A percentile compares a stretch with the other conserved stretches of the same genome.
Conservation (phyloP, 2,329 filamentous ascomycete genomes). For the Pseudogymnoascus sp. region DNA sequence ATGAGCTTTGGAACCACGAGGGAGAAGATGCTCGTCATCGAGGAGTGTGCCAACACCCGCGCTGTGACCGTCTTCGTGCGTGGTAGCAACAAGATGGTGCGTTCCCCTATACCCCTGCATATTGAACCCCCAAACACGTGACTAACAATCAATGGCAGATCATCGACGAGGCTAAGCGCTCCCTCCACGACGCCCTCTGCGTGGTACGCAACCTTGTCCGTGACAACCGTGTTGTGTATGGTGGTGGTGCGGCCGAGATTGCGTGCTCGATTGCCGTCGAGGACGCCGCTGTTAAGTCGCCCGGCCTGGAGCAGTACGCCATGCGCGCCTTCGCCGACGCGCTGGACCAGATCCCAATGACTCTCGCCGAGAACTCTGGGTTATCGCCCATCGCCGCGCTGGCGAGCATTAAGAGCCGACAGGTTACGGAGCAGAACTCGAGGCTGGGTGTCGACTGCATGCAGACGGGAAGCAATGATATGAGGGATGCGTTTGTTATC, state of each 20-base stretch:
- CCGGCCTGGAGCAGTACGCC: slow-evolving; percentile 96
- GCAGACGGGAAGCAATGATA: slow-evolving; percentile 89
- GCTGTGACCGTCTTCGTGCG: slow-evolving; percentile 94
- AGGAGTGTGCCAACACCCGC: slow-evolving; percentile 96
- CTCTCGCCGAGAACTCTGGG: slow-evolving; percentile 93
- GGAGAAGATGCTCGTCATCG: slow-evolving; percentile 99
- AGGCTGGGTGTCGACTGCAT: slow-evolving; percentile 95
- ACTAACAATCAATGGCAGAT: slow-evolving; percentile 50
- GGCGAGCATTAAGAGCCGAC: slow-evolving; percentile 89
- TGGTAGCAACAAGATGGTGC: slow-evolving; percentile 98
- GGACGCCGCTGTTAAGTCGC: slow-evolving; percentile 87
- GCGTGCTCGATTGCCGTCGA: slow-evolving; percentile 95
- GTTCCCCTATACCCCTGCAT: slow-evolving; percentile 24
- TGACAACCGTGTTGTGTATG: slow-evolving; percentile 96
- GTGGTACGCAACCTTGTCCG: slow-evolving; percentile 93
- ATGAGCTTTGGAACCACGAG: slow-evolving; percentile 95
- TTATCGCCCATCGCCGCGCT: slow-evolving; percentile 93
- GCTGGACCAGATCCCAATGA: slow-evolving; percentile 88
- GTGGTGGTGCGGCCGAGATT: slow-evolving; percentile 92
- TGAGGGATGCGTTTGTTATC: slow-evolving; percentile 97
- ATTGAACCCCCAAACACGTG: slow-evolving; percentile 2
- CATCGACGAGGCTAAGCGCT: slow-evolving; percentile 97
- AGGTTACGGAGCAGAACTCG: slow-evolving; percentile 76
- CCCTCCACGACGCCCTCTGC: slow-evolving; percentile 92
- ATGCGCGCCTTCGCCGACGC: slow-evolving; percentile 98